phyloP scores from a whole-genome alignment of 2,329 filamentous ascomycete genomes.

The Hymenoscyphus fraxineus region DNA sequence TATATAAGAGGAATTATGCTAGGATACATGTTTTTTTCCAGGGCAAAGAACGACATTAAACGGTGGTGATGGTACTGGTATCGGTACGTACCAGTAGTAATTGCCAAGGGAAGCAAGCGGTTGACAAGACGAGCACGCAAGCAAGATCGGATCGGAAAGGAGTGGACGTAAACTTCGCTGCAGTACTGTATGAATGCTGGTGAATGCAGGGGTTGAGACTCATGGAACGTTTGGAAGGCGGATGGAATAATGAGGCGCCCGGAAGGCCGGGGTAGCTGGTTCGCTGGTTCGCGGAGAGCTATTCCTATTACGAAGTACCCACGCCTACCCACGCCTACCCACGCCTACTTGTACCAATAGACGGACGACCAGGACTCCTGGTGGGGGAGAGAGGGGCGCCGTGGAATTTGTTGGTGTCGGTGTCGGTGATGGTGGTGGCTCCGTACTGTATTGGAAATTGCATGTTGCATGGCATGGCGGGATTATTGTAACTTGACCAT shows the following conservation, averaged over 20 bases:
- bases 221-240: neutral
- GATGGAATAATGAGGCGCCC: constrained; percentile 1
- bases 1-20: neutral
- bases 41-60: neutral
- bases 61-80: neutral
- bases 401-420: too few species aligned
- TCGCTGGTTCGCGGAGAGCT: neutral
- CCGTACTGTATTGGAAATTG: too few species aligned
- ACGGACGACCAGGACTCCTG: neutral
- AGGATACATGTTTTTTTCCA: neutral
- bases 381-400: neutral
- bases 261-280: neutral
- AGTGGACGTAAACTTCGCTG: neutral
- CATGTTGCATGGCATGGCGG: neutral
- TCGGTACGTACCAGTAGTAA: too few species aligned
- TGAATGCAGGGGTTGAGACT: neutral
- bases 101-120: neutral
- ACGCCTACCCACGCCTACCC: too few species aligned
- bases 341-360: too few species aligned
- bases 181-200: neutral
- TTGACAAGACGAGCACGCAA: neutral
- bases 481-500: neutral
- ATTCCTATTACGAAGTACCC: too few species aligned
- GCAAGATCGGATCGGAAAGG: neutral
- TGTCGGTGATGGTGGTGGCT: too few species aligned